Conservation (phyloP, 2,329 filamentous ascomycete species). For the Parascedosporium putredinis region DNA sequence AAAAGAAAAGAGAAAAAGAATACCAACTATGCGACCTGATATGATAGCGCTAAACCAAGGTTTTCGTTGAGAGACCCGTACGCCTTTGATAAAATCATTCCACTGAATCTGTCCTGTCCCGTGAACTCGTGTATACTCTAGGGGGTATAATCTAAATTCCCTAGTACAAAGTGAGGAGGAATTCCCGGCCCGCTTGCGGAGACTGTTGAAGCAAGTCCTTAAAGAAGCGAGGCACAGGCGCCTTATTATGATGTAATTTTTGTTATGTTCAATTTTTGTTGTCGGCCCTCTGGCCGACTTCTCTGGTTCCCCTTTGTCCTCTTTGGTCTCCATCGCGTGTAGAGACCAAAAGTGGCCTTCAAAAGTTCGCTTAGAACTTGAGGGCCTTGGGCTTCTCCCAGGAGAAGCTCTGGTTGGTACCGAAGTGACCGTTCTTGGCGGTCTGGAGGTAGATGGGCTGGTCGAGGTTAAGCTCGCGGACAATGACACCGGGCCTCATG, state of each 20-base stretch:
- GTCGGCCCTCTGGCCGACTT: no score
- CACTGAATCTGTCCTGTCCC: conserved; percentile 8
- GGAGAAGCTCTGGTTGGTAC: conserved; percentile 89
- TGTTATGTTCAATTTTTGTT: no score
- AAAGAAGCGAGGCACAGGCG: background rate
- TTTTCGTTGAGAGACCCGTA: conserved; percentile 36
- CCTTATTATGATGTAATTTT: conserved; percentile 4
- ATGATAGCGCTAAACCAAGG: conserved; percentile 21
- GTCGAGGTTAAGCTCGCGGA: conserved; percentile 89
- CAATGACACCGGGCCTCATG: conserved; percentile 94
- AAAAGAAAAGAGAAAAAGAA: conserved; percentile 17
- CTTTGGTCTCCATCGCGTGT: no score
- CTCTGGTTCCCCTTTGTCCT: no score
- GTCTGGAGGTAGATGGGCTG: conserved; percentile 98
- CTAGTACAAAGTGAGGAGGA: conserved; percentile 5
- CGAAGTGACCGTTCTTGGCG: conserved; percentile 99
- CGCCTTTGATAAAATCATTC: conserved; percentile 18
- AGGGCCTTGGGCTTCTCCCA: conserved; percentile 98
- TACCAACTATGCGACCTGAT: conserved; percentile 4
- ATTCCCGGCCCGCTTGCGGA: conserved; percentile 1
- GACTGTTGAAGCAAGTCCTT: conserved; percentile 6
- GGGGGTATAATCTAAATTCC: background rate
- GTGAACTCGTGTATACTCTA: conserved; percentile 6
- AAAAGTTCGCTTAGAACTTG: conserved; percentile 63
- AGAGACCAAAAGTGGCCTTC: no score